Percentiles rank a stretch among this genome's conserved stretches.
Conservation (phyloP, 805 yeast species). For the Metschnikowia dekortorum region DNA sequence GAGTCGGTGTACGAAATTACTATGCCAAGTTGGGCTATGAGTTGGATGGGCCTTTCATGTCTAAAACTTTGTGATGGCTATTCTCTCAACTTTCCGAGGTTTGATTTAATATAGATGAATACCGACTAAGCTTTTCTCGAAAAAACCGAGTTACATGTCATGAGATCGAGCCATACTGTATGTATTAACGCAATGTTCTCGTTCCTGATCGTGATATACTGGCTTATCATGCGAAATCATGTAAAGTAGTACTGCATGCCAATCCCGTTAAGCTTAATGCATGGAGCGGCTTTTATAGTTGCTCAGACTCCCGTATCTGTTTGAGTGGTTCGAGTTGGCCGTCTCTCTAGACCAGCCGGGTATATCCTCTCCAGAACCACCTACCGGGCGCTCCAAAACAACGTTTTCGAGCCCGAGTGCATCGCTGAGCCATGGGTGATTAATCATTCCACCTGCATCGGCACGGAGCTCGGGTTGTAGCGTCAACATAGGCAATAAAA, state of each 20-base stretch:
- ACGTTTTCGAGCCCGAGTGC: slow-evolving; percentile 73
- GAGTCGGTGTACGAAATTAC: slow-evolving; percentile 96
- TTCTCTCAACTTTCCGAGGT: not conserved
- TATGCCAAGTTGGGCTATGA: slow-evolving; percentile 88
- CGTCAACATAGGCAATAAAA: slow-evolving; percentile 76
- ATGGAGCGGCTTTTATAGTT: not conserved
- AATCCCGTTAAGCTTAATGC: not conserved
- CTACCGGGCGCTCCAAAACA: slow-evolving; percentile 65
- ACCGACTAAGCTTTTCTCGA: not conserved
- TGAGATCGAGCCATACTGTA: not conserved
- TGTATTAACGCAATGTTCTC: not conserved
- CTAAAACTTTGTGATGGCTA: slow-evolving; percentile 41
- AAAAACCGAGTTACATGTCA: not conserved
- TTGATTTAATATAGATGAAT: not conserved
- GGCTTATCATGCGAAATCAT: not conserved
- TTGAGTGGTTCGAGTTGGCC: slow-evolving; percentile 7
- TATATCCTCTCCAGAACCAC: slow-evolving; percentile 82
- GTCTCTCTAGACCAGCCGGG: slow-evolving; percentile 85
- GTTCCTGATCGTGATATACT: not conserved
- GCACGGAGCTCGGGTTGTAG: slow-evolving; percentile 78
- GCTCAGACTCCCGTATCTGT: slow-evolving; percentile 6
- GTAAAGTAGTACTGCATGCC: slow-evolving; percentile 1
- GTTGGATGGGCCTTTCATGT: slow-evolving; percentile 96
- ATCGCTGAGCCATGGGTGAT: slow-evolving; percentile 81
- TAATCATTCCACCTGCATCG: slow-evolving; percentile 94